Evolutionary conservation across 116 monocot genomes (phyloP).

Genomic region (Iris pallida): DNA sequence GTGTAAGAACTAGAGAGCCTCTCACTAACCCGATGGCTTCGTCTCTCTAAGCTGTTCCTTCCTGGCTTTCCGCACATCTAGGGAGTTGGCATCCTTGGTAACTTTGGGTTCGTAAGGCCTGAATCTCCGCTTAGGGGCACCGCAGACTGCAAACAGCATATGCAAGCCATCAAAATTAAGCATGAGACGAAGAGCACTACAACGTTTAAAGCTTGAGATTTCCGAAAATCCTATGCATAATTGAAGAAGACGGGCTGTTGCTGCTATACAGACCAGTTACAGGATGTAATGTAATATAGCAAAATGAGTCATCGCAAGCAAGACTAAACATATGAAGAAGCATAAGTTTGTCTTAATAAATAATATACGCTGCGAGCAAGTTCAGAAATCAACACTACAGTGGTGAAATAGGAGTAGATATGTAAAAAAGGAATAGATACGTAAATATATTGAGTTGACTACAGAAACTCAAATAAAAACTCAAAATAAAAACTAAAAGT

Average conservation of each 20-base stretch:
- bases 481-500: too few relatives aligned
- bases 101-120: constrained; percentile 62
- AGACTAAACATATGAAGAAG: too few relatives aligned
- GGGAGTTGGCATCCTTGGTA: constrained; percentile 52
- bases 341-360: too few relatives aligned
- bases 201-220: too few relatives aligned
- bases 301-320: too few relatives aligned
- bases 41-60: constrained; percentile 72
- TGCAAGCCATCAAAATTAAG: background rate
- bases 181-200: too few relatives aligned
- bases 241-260: too few relatives aligned
- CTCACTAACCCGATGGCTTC: constrained; percentile 67
- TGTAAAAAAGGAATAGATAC: background rate
- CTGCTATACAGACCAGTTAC: too few relatives aligned
- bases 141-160: constrained; percentile 51
- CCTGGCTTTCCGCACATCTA: constrained; percentile 58
- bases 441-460: background rate
- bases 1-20: too few relatives aligned
- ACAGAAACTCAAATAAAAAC: too few relatives aligned
- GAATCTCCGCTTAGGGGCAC: constrained; percentile 89
- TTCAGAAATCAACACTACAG: background rate
- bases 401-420: background rate
- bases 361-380: background rate
- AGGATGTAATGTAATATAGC: too few relatives aligned
- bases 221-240: too few relatives aligned